Evolutionary conservation across 495 filamentous ascomycete species (phyloP), one percentile per base, ranked within the genome.

Genomic region (Xylaria castorea): DNA sequence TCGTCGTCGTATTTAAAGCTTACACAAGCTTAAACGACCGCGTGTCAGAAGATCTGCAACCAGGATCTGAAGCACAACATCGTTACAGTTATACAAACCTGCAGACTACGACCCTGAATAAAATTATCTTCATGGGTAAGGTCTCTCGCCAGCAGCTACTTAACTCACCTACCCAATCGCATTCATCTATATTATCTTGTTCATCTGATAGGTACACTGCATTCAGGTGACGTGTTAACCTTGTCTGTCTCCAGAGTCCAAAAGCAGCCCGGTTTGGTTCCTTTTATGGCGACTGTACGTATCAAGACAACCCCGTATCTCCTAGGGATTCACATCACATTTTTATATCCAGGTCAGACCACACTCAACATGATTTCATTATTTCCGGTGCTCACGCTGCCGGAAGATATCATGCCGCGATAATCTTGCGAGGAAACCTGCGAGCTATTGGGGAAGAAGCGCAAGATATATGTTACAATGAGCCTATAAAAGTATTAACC

Each of bases 41-140:
- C 68, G 46, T 63, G 42, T 53, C n/a, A 63, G 58, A 64, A 18
- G 68, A 71, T 71, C 44, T 71, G 44, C 68, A 42, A 32, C 68
- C 2, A 20, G 68, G 68, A 71, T 71, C 36, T 69, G 67, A 69
- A 69, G 67, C 67, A 48, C 9, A 34, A 20, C 50, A 68, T 30
- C 42, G 32, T 68, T 55, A 57, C 50, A 57, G 66, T n/a, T 57
- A 38, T 42, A 2, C 11, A 32, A 38, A 57, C 36, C 20, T 55
- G 20, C 50, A 18, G 40, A 25, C 64, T 32, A 22, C 20, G 32
- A 48, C 18, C 27, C 32, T 32, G 14, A 51, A 66, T 46, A 36
- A 51, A 25, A n/a, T 32, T 53, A 25, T 46, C 32, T 38, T 22
- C 40, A n/a, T 53, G 20, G 44, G 64, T 67, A 34, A 36, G 5